Conservation (phyloP, 129 eudicot genomes). For the Flaveria brownii region DNA sequence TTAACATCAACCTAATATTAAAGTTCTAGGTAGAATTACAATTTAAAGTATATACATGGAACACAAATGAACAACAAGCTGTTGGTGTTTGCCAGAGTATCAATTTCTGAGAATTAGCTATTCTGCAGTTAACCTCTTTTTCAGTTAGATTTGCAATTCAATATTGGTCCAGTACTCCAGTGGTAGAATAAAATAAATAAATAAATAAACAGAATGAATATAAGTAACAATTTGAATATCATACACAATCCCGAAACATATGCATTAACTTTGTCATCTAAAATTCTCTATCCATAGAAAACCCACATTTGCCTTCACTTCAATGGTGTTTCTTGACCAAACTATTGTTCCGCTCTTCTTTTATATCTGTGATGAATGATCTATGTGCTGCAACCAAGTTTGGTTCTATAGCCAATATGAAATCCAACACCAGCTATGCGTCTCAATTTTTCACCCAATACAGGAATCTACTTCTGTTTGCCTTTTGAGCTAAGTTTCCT, state of each 20-base stretch:
- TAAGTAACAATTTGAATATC: background rate
- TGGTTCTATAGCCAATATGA: background rate
- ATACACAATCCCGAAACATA: background rate
- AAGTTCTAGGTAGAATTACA: background rate
- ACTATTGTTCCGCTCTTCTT: background rate
- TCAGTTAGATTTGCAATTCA: background rate
- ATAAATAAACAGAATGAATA: background rate
- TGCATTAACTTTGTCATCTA: background rate
- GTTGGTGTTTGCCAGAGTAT: slow-evolving; percentile 2
- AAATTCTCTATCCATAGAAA: background rate
- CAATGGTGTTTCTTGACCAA: background rate
- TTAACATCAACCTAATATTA: slow-evolving; percentile 19
- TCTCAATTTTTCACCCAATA: background rate
- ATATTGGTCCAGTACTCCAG: background rate
- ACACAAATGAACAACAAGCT: background rate
- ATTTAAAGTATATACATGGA: background rate
- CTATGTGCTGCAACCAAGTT: background rate
- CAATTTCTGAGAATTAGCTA: slow-evolving; percentile 5
- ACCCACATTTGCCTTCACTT: background rate
- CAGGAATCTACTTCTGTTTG: background rate
- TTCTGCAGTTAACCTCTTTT: background rate
- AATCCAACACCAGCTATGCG: slow-evolving; percentile 6
- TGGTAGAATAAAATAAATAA: background rate
- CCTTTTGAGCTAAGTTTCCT: no score
- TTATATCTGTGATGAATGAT: background rate